Evolutionary conservation across 306 rosid genomes (phyloP).

Genomic region (Cotoneaster glaucophyllus): DNA sequence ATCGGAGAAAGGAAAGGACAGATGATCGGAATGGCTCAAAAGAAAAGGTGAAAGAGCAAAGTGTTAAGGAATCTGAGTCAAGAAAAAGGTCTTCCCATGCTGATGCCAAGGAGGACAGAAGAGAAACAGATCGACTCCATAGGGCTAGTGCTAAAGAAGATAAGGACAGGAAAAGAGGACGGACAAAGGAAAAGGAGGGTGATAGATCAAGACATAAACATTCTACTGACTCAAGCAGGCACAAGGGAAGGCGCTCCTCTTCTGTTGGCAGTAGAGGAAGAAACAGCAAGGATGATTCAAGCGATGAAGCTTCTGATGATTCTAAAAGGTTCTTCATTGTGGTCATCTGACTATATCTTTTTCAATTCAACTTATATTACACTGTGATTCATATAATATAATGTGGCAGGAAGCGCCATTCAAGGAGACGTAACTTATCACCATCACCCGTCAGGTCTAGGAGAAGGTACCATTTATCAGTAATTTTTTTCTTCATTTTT

Average conservation of each 20-base stretch:
- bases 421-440: constrained; percentile 69
- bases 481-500: background rate
- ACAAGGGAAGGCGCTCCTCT: constrained; percentile 62
- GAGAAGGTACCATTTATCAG: constrained; percentile 66
- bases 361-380: constrained; percentile 5
- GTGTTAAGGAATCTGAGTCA: constrained; percentile 49
- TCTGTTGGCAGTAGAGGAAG: constrained; percentile 70
- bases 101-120: constrained; percentile 57
- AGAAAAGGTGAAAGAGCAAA: constrained; percentile 56
- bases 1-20: constrained; percentile 49
- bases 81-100: constrained; percentile 57
- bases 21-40: constrained; percentile 47
- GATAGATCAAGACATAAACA: constrained; percentile 57
- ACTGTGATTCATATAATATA: constrained; percentile 20
- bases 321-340: constrained; percentile 57
- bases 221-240: constrained; percentile 53
- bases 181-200: constrained; percentile 59
- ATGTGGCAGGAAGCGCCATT: constrained; percentile 64
- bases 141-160: constrained; percentile 51
- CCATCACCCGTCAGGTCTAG: constrained; percentile 83
- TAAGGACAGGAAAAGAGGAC: constrained; percentile 52
- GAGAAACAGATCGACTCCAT: constrained; percentile 48
- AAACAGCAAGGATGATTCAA: constrained; percentile 66
- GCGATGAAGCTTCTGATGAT: constrained; percentile 73
- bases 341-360: constrained; percentile 8